Conservation (phyloP, 345 rosid genomes). For the Eucalyptus decipiens region DNA sequence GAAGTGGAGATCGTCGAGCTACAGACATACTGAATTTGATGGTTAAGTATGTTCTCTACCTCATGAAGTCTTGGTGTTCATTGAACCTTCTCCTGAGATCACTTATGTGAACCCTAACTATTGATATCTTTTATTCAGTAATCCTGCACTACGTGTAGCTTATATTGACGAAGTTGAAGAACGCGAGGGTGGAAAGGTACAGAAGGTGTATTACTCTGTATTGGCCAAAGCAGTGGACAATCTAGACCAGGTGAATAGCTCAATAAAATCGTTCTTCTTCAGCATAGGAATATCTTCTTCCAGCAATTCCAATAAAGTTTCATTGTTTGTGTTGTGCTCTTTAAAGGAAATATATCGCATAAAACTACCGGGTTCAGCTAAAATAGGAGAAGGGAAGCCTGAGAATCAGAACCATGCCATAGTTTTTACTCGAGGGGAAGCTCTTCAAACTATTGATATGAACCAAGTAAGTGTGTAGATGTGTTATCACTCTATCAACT, state of each 20-base stretch:
- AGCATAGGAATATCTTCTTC: not conserved
- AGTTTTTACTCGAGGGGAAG: constrained; percentile 92
- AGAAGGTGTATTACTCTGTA: constrained; percentile 85
- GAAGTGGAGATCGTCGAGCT: constrained; percentile 89
- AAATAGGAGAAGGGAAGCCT: constrained; percentile 96
- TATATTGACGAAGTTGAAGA: constrained; percentile 96
- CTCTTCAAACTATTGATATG: constrained; percentile 97
- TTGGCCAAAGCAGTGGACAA: constrained; percentile 81
- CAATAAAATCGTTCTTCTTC: not conserved
- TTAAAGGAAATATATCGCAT: constrained; percentile 87
- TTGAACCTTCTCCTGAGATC: not conserved
- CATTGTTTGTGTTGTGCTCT: not conserved
- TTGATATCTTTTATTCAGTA: constrained; percentile 32
- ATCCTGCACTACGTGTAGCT: constrained; percentile 93
- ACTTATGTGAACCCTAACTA: not conserved
- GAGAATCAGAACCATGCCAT: constrained; percentile 96
- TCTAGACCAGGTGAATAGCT: constrained; percentile 69
- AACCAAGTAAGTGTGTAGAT: constrained; percentile 49
- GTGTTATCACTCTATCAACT: not conserved
- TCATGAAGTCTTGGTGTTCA: not conserved
- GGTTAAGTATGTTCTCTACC: constrained; percentile 74
- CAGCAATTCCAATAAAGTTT: not conserved
- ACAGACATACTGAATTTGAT: constrained; percentile 91
- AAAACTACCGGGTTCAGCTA: constrained; percentile 81
- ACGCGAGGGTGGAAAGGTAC: constrained; percentile 60